Evolutionary conservation across 108 stramenopile species (phyloP).

Genomic region (Aurantiochytrium sp.): DNA sequence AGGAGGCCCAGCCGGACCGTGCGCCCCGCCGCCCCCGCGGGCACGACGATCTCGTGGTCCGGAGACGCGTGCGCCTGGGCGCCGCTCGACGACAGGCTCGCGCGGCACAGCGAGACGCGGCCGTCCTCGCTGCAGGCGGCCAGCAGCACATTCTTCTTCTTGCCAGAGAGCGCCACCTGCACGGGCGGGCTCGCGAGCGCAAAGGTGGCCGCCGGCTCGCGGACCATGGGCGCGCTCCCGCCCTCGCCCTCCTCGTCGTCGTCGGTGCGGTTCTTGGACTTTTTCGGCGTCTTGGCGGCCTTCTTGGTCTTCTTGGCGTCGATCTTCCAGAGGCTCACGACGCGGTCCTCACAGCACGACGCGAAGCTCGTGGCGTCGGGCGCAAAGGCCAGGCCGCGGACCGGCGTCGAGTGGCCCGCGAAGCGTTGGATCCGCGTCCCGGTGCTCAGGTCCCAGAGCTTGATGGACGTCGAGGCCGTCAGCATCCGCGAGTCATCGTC

Average conservation of each 20-base stretch:
- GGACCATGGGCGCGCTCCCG: background rate
- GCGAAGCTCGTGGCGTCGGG: background rate
- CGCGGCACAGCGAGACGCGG: background rate
- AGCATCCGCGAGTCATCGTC: background rate
- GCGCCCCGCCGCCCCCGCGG: background rate
- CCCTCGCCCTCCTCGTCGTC: background rate
- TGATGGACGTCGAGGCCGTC: background rate
- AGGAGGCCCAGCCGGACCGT: background rate
- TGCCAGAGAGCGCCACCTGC: background rate
- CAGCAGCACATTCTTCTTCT: background rate
- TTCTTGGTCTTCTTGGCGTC: background rate
- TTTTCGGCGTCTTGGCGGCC: background rate
- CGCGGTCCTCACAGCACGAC: conserved; percentile 21
- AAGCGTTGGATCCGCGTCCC: background rate
- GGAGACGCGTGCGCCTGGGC: background rate
- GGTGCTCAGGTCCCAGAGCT: background rate
- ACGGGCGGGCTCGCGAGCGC: background rate
- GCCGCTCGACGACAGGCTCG: background rate
- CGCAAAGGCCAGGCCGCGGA: background rate
- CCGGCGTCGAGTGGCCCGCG: conserved; percentile 1
- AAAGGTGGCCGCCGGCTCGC: background rate
- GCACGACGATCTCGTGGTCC: background rate
- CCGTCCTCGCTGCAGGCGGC: background rate
- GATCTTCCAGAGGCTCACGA: background rate
- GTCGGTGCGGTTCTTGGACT: background rate